A percentile compares a stretch with the other conserved stretches of the same genome.
Conservation (phyloP, 2,329 filamentous ascomycete species). For the Didymella pomorum region DNA sequence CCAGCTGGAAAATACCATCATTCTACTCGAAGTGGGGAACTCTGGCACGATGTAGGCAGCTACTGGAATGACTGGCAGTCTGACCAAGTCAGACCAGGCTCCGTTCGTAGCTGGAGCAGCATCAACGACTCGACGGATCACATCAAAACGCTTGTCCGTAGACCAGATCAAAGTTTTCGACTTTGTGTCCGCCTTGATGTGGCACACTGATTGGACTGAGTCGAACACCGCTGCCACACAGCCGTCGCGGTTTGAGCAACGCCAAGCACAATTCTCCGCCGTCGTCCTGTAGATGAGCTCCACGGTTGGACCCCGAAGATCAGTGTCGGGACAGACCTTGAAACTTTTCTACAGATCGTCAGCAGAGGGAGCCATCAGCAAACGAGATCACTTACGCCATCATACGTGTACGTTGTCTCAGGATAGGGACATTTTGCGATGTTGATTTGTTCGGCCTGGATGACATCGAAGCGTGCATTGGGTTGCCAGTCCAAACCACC, state of each 20-base stretch:
- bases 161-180: slow-evolving; percentile 38
- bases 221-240: slow-evolving; percentile 38
- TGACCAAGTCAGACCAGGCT: slow-evolving; percentile 38
- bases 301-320: slow-evolving; percentile 31
- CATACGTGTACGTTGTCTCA: slow-evolving; percentile 29
- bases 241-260: slow-evolving; percentile 29
- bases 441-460: slow-evolving; percentile 37
- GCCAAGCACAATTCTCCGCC: slow-evolving; percentile 33
- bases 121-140: slow-evolving; percentile 29
- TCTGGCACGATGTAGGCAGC: slow-evolving; percentile 40
- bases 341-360: slow-evolving; percentile 26
- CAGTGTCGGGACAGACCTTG: slow-evolving; percentile 36
- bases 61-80: slow-evolving; percentile 40
- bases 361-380: neutral
- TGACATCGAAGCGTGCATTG: slow-evolving; percentile 30
- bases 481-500: slow-evolving; percentile 30
- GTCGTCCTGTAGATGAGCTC: slow-evolving; percentile 24
- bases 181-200: slow-evolving; percentile 36
- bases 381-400: slow-evolving; percentile 22
- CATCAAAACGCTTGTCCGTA: slow-evolving; percentile 38
- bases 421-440: slow-evolving; percentile 35
- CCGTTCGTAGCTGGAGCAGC: slow-evolving; percentile 28
- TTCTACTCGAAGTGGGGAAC: slow-evolving; percentile 30
- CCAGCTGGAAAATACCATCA: slow-evolving; percentile 42
- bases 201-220: slow-evolving; percentile 24